Conservation (phyloP, 2,329 filamentous ascomycete genomes). For the Sporothrix mexicana region DNA sequence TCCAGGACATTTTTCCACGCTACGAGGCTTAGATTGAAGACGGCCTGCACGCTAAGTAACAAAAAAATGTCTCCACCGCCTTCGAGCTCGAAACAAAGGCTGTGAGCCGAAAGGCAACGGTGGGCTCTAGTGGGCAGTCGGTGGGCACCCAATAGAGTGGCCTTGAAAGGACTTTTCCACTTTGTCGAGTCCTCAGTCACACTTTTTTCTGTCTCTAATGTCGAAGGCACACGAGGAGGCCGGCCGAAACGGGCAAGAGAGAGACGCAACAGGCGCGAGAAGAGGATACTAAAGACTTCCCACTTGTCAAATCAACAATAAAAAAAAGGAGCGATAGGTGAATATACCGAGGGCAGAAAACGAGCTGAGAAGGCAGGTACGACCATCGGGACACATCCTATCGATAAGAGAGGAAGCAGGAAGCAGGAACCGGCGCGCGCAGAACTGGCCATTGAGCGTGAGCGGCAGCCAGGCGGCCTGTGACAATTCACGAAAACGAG, state of each 20-base stretch:
- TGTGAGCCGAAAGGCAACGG: background rate
- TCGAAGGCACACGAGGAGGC: background rate
- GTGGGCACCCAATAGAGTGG: constrained; percentile 4
- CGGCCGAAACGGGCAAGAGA: constrained; percentile 18
- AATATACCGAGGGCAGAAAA: background rate
- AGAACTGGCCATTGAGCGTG: constrained; percentile 25
- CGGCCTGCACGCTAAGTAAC: constrained; percentile 19
- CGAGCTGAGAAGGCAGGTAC: too few species aligned
- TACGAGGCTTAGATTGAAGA: constrained; percentile 23
- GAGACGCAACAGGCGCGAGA: background rate
- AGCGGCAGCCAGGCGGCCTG: background rate
- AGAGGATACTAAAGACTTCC: background rate
- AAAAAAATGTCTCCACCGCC: background rate
- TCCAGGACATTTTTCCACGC: constrained; percentile 23
- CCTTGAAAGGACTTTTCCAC: background rate
- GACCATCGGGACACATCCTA: too few species aligned
- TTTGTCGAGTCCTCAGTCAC: background rate
- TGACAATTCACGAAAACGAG: background rate
- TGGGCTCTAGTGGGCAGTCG: background rate
- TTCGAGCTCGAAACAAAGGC: constrained; percentile 16
- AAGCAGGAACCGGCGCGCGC: background rate
- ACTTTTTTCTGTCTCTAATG: background rate
- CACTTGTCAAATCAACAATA: background rate
- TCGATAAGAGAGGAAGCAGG: background rate
- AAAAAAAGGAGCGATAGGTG: constrained; percentile 1